phyloP scores from a whole-genome alignment of 1,284 basidiomycete genomes.

The Vanrija sp. region DNA sequence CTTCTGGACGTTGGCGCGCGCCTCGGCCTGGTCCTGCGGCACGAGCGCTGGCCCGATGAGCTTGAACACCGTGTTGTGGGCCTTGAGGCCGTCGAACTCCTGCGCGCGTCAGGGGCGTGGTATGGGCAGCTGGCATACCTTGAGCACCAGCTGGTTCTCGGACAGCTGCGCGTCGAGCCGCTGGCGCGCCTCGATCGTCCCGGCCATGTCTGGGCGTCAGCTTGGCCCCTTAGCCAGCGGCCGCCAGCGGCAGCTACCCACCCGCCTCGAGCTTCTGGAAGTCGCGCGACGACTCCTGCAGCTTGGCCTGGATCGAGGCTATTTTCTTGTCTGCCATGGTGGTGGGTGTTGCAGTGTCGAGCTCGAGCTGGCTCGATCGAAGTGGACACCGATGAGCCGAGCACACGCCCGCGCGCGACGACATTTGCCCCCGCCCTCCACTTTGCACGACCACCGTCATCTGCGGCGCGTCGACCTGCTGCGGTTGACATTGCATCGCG shows the following conservation, averaged over 20 bases:
- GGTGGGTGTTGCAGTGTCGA: background rate
- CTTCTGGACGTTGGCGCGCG: constrained; percentile 84
- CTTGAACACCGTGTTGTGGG: constrained; percentile 83
- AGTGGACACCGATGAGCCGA: background rate
- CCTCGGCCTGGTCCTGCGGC: constrained; percentile 83
- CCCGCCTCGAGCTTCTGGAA: constrained; percentile 72
- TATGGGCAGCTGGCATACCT: constrained; percentile 55
- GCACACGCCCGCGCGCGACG: background rate
- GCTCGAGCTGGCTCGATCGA: background rate
- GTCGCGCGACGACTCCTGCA: constrained; percentile 64
- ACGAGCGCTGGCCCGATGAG: constrained; percentile 87
- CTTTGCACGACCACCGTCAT: background rate
- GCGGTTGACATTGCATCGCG: background rate
- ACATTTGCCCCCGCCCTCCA: constrained; percentile 12
- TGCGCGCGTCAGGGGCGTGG: constrained; percentile 39
- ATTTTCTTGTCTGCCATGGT: constrained; percentile 34
- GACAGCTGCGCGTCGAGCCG: constrained; percentile 80
- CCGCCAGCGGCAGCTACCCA: constrained; percentile 20
- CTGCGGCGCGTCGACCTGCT: background rate
- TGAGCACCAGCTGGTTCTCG: constrained; percentile 88
- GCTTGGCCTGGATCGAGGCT: constrained; percentile 39
- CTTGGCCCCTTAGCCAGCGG: background rate
- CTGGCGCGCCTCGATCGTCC: constrained; percentile 71
- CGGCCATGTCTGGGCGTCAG: constrained; percentile 57
- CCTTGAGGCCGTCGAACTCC: constrained; percentile 77